phyloP scores from a whole-genome alignment of 371 early-diverging fungal genomes.

The Lichtheimia ornata region DNA sequence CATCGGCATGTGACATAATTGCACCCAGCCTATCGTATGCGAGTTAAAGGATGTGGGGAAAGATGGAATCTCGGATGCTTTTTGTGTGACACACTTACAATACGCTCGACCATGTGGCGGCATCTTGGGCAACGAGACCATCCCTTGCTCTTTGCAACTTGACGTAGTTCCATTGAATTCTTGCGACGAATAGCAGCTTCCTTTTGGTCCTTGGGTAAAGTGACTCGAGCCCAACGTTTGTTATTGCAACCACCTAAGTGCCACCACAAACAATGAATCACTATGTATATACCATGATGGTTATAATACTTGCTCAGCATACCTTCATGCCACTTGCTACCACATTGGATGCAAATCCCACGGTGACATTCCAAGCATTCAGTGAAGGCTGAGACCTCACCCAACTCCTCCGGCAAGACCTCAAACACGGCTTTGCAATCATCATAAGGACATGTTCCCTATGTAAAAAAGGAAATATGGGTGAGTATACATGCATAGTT shows the following conservation, averaged over 20 bases:
- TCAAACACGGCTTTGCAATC: slow-evolving; percentile 9
- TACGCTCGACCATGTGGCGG: not conserved
- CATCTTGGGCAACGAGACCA: slow-evolving; percentile 9
- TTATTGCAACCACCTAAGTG: not conserved
- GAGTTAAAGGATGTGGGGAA: no score
- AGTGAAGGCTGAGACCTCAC: not conserved
- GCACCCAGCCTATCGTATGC: not conserved
- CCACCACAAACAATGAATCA: not conserved
- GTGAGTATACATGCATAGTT: not conserved
- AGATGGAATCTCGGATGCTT: no score
- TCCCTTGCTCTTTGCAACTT: not conserved
- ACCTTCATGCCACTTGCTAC: not conserved
- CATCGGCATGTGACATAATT: not conserved
- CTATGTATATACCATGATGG: not conserved
- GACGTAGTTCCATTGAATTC: not conserved
- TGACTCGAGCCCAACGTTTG: not conserved
- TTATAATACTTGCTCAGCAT: not conserved
- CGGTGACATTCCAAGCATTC: slow-evolving; percentile 12
- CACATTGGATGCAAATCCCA: slow-evolving; percentile 5
- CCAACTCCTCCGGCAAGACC: not conserved
- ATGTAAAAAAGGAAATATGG: no score
- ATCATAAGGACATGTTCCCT: slow-evolving; percentile 11
- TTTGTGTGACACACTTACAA: not conserved
- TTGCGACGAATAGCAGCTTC: not conserved
- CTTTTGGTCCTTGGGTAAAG: not conserved